phyloP scores from a whole-genome alignment of 2,329 filamentous ascomycete genomes.

The Domatiomyces globalis region DNA sequence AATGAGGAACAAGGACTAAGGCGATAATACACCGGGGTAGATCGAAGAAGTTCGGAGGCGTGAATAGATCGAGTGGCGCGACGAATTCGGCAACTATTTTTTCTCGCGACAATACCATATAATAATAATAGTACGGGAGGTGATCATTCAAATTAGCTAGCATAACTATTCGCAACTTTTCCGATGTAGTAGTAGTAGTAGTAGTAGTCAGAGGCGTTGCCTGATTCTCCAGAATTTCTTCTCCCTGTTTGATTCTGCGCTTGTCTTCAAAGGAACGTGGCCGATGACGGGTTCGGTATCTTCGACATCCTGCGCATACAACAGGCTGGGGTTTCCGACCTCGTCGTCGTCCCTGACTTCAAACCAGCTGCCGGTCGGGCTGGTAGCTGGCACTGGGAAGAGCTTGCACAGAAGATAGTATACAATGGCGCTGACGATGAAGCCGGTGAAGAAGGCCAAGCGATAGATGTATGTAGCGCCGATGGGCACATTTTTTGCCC shows the following conservation, averaged over 20 bases:
- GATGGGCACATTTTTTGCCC: slow-evolving; percentile 52
- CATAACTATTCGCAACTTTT: too few species aligned
- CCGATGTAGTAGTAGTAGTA: too few species aligned
- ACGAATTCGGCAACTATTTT: not conserved
- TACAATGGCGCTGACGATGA: slow-evolving; percentile 50
- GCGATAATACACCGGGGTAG: too few species aligned
- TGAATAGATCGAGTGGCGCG: not conserved
- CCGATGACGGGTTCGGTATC: not conserved
- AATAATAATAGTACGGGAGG: too few species aligned
- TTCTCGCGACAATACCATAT: too few species aligned
- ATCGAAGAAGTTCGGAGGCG: too few species aligned
- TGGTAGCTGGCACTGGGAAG: slow-evolving; percentile 60
- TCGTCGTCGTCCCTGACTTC: not conserved
- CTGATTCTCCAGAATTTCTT: too few species aligned
- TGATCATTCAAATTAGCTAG: too few species aligned
- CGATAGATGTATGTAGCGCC: slow-evolving; percentile 80
- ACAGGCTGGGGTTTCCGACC: not conserved
- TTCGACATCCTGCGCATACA: not conserved
- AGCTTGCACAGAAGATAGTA: slow-evolving; percentile 60
- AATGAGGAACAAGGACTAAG: too few species aligned
- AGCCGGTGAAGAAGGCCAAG: slow-evolving; percentile 78
- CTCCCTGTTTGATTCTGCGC: not conserved
- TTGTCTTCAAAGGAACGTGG: not conserved
- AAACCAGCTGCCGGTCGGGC: slow-evolving; percentile 24
- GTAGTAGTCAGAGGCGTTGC: too few species aligned